Percentiles rank a stretch among this genome's conserved stretches.
Conservation (phyloP, 2,329 filamentous ascomycete genomes). For the Fusarium neocosmosporiellum region DNA sequence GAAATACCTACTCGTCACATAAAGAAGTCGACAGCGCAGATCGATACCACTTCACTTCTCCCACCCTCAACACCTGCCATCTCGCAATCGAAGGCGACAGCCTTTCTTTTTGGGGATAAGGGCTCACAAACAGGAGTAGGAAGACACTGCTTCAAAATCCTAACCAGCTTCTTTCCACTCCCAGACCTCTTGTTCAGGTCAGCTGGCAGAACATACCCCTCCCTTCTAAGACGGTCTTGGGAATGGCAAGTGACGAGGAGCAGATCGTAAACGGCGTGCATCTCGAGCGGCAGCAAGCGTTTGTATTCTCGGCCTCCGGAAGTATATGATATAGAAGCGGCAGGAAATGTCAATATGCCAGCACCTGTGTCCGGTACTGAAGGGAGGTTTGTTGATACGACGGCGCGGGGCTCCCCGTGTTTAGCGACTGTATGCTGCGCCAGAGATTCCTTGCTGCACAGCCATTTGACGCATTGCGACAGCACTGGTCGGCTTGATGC, state of each 20-base stretch:
- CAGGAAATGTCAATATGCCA: background rate
- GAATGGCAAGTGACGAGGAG: constrained; percentile 2
- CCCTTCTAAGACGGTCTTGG: background rate
- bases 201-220: constrained; percentile 5
- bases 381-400: background rate
- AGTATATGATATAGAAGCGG: background rate
- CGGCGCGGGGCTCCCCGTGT: background rate
- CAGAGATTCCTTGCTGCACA: background rate
- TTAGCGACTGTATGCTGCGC: background rate
- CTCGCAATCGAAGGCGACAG: constrained; percentile 12
- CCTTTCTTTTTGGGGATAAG: constrained; percentile 15
- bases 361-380: background rate
- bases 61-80: constrained; percentile 3
- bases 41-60: constrained; percentile 5
- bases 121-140: background rate
- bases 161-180: no score
- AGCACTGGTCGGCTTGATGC: constrained; percentile 1
- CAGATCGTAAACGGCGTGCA: background rate
- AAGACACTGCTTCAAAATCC: background rate
- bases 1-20: no score
- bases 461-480: constrained; percentile 7
- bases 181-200: background rate
- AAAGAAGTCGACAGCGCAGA: constrained; percentile 20
- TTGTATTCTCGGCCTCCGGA: constrained; percentile 2
- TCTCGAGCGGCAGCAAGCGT: background rate